Evolutionary conservation across 306 rosid genomes (phyloP), one percentile per base, ranked within the genome.

Genomic region (Oemleria cerasiformis): DNA sequence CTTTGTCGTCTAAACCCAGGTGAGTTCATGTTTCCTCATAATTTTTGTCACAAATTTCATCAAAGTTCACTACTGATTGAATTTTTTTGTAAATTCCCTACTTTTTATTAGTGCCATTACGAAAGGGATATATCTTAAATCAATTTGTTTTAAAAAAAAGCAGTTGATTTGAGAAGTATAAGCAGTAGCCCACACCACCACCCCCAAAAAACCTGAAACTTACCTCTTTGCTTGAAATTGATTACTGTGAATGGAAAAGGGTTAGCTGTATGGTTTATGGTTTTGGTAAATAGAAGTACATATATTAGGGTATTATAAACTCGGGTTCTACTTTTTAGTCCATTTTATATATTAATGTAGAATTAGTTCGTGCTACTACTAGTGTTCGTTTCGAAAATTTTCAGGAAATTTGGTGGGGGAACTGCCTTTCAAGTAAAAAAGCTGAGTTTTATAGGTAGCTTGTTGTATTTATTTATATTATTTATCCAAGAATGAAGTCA

Each of bases 1-100:
- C 9, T 41, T n/a, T 41, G n/a, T 36, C 49, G 57, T 67, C 72
- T 62, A 25, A 57, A 36, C 72, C 60, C 44, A 70, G 90, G 92
- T 85, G 20, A 56, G 78, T 70, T 56, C 62, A 16, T 1, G 47
- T 17, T 77, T 57, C 67, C 70, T 20, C 67, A 67, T 20, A 63
- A 65, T 74, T 16, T 12, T 30, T 30, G 36, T 30, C 4, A 30
- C 2, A 30, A 30, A 30, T 30, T 30, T 30, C 36, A 30, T 30
- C 36, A 30, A 30, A 36, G 19, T 36, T 67, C 50, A 15, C 9
- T 39, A 30, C 7, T 20, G 30, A 1, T 20, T 25, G 30, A 25
- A 25, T 25, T 25, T 25, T 25, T 30, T 30, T 30, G 36, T 30
- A 30, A 30, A 30, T 30, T 30, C 36, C 36, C 36, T 30, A 30